These are phyloP conservation scores for Penicillium sp. DNA, from an alignment of 2,329 filamentous ascomycete species.

Conservation along the genomic window DNA sequence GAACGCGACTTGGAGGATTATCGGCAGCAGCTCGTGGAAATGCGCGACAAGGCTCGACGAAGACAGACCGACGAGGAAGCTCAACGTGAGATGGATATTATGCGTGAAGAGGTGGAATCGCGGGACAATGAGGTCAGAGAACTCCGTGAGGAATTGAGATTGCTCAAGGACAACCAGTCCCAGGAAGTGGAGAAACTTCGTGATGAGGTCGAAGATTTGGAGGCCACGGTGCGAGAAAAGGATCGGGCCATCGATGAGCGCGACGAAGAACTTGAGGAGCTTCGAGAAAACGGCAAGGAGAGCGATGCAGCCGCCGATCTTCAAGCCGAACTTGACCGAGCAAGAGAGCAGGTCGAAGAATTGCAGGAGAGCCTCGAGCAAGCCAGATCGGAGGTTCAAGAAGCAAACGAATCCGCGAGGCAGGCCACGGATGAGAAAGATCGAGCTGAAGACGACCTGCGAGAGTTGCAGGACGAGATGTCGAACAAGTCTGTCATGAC, in stretches of 20 bases:
- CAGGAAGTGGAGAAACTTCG: conserved; percentile 65
- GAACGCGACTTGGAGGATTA: conserved; percentile 86
- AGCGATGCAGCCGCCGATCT: conserved; percentile 46
- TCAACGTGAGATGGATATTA: conserved; percentile 57
- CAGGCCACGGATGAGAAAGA: conserved; percentile 54
- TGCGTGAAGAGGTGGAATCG: conserved; percentile 51
- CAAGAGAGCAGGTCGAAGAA: conserved; percentile 45
- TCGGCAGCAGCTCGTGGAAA: conserved; percentile 73
- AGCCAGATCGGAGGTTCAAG: conserved; percentile 35
- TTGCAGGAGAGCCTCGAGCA: conserved; percentile 44
- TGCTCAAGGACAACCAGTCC: conserved; percentile 54
- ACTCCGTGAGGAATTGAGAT: conserved; percentile 55
- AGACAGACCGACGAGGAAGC: conserved; percentile 71
- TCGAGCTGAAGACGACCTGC: conserved; percentile 54
- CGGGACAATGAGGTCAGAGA: conserved; percentile 45
- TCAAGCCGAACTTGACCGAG: conserved; percentile 50
- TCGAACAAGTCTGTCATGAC: conserved; percentile 75
- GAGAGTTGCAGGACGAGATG: conserved; percentile 70
- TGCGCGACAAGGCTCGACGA: conserved; percentile 77
- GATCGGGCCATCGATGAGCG: conserved; percentile 69
- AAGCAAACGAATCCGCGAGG: conserved; percentile 45
- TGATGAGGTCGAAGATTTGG: conserved; percentile 72
- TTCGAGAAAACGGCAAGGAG: conserved; percentile 40
- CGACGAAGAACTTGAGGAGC: conserved; percentile 67
- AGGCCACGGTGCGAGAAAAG: conserved; percentile 73